Evolutionary conservation across 176 grass and related monocot species (phyloP).

Genomic region (Carex kokanica): DNA sequence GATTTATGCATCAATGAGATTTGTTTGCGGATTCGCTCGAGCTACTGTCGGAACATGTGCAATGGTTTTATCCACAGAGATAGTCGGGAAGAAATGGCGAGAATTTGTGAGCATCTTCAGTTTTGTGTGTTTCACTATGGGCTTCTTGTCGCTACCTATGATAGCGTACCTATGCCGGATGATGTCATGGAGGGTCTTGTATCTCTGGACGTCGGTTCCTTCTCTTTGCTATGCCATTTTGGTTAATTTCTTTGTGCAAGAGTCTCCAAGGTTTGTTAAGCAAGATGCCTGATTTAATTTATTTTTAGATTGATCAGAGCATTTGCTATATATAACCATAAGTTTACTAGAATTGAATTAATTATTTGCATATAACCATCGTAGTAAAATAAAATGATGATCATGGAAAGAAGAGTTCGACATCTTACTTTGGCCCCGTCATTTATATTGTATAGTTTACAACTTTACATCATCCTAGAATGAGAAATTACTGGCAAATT

Average conservation of each 20-base stretch:
- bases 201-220: constrained; percentile 65
- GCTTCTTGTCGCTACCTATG: constrained; percentile 78
- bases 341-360: neutral
- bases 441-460: neutral
- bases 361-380: neutral
- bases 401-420: neutral
- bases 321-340: neutral
- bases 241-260: constrained; percentile 46
- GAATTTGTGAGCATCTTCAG: constrained; percentile 55
- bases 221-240: constrained; percentile 56
- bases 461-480: neutral
- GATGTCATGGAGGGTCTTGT: constrained; percentile 64
- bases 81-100: constrained; percentile 74
- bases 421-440: neutral
- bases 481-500: neutral
- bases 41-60: constrained; percentile 62
- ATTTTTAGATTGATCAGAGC: neutral
- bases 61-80: constrained; percentile 76
- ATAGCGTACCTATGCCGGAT: constrained; percentile 52
- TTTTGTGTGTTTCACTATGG: constrained; percentile 70
- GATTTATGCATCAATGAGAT: constrained; percentile 62
- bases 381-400: neutral
- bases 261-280: constrained; percentile 56
- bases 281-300: neutral
- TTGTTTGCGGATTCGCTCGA: constrained; percentile 58